Evolutionary conservation across 495 filamentous ascomycete genomes (phyloP).

Genomic region (Echria macrotheca): DNA sequence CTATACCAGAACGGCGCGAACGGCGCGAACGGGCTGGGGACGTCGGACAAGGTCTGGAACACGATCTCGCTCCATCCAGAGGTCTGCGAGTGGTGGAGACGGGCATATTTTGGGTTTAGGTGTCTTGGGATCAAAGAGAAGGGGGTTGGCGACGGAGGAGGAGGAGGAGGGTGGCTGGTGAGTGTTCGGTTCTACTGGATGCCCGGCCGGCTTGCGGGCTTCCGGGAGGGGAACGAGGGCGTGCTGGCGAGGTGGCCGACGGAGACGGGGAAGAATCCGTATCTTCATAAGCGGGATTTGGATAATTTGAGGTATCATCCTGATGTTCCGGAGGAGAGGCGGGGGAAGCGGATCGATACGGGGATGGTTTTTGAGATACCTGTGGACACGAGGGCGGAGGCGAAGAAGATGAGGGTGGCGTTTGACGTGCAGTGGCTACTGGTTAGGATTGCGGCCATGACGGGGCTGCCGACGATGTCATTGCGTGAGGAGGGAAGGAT

Average conservation of each 20-base stretch:
- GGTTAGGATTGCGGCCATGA: background rate
- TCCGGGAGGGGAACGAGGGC: background rate
- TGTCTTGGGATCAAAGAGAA: background rate
- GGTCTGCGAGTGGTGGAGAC: background rate
- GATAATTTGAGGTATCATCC: no score
- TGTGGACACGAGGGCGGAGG: background rate
- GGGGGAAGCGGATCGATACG: background rate
- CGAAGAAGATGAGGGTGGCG: background rate
- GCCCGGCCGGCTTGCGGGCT: background rate
- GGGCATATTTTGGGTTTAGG: background rate
- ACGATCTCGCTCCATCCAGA: background rate
- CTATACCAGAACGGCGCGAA: no score
- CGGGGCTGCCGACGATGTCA: background rate
- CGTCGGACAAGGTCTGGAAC: background rate
- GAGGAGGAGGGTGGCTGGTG: background rate
- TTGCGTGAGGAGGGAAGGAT: no score
- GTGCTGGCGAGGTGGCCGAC: background rate
- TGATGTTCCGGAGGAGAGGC: no score
- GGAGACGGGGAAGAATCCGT: no score
- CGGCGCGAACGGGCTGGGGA: background rate
- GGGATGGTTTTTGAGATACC: background rate
- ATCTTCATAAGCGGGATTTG: no score
- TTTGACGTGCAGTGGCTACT: background rate
- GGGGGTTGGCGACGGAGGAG: background rate
- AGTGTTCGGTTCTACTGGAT: slow-evolving; percentile 1